Base-by-base conservation (phyloP, 2,329 filamentous ascomycete genomes). In the Calonectria henricotiae region DNA sequence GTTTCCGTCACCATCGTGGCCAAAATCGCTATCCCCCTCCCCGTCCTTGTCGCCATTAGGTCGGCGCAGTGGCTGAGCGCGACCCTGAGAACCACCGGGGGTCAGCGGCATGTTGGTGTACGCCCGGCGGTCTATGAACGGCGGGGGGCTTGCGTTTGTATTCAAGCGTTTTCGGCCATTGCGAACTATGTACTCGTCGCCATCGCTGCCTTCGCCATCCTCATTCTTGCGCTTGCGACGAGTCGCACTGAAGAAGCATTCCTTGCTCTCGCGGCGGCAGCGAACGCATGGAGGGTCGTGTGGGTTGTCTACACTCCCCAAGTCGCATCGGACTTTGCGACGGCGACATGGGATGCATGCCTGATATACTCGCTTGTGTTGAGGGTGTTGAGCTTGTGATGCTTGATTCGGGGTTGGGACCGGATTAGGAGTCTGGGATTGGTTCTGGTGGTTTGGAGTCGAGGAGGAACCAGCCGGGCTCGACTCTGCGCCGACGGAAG, bases 241-340 rank as follows among this genome's bases (percentile, higher is more conserved):
- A 37, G 95, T 98, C 23, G 95, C 94, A 72, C 95, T 97, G 86
- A 99, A 99, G 88, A 93, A 97, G 86, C 96, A 99, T 78, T 98
- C 93, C 82, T 98, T 98, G 85, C 92, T 94, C 86, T 99, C 96
- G 75, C 96, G 92, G 64, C 95, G 92, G 82, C 96, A 99, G 79
- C 96, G 91, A 70, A 96, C 93, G 82, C 96, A 99, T 2, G 96
- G 96, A 66, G 96, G 96, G 77, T 97, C 94, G 82, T 95, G 91
- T 27, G 96, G 96, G 78, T 96, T 96, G 84, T 98, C 96, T 80
- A 98, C 96, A 78, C 92, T 93, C 68, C 89, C 89, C 7, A 91
- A 83, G 74, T 91, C 89, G 81, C 88, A 91, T 69, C 89, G 86
- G 30, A 91, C 89, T 79, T 91, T 91, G 74, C 89, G 86, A 4